phyloP scores from a whole-genome alignment of 2,329 filamentous ascomycete genomes.

The Colletotrichum sp. region DNA sequence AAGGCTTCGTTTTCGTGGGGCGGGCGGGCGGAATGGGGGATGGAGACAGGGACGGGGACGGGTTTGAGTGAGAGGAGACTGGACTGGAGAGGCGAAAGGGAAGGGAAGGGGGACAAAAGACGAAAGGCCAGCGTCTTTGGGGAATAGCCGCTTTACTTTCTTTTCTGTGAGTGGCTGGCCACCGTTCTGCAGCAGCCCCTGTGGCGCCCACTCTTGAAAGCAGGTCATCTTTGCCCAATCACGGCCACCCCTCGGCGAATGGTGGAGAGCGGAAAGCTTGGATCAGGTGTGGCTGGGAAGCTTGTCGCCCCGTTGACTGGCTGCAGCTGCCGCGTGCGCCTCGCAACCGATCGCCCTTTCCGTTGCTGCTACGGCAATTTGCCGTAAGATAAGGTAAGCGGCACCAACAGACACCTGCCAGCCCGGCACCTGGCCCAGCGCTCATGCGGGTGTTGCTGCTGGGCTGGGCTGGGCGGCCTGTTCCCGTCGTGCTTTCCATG shows the following conservation, averaged over 20 bases:
- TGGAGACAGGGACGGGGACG: constrained; percentile 8
- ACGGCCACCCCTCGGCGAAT: neutral
- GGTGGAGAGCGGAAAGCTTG: neutral
- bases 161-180: constrained; percentile 17
- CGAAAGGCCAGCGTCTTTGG: neutral
- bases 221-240: constrained; percentile 1
- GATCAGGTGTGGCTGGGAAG: neutral
- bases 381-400: neutral
- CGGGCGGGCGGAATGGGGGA: neutral
- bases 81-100: neutral
- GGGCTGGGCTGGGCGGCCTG: neutral
- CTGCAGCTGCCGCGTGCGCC: neutral
- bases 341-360: neutral
- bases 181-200: neutral
- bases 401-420: neutral
- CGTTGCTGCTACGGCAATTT: neutral
- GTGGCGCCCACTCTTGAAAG: neutral
- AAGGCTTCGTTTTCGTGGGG: constrained; percentile 8
- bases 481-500: neutral
- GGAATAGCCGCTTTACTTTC: constrained; percentile 19
- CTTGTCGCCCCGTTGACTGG: neutral
- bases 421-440: neutral
- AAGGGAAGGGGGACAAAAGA: neutral
- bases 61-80: neutral
- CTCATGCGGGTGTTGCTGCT: neutral